Conservation (phyloP, 306 rosid genomes). For the Vigna nakashimae region DNA sequence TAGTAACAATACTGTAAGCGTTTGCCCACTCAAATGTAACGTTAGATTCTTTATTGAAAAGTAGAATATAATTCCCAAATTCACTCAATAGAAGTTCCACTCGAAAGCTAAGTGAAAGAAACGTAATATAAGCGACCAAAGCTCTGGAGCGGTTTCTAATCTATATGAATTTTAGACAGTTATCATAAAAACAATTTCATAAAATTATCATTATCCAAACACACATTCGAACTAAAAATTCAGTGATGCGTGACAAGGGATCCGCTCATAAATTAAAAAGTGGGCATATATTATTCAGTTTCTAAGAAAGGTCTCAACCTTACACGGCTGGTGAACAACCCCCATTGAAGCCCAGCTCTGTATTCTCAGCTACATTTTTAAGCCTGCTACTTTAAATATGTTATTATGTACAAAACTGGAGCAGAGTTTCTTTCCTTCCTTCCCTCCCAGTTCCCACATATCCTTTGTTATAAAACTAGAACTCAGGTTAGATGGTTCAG, state of each 20-base stretch:
- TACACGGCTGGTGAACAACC: constrained; percentile 31
- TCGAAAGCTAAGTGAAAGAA: too few relatives aligned
- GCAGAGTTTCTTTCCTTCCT: constrained; percentile 36
- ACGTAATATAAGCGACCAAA: neutral
- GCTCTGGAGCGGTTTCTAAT: neutral
- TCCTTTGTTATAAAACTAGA: constrained; percentile 47
- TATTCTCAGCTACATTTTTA: constrained; percentile 15
- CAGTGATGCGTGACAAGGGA: constrained; percentile 7
- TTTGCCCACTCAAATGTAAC: too few relatives aligned
- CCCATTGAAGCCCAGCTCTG: constrained; percentile 27
- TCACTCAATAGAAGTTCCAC: too few relatives aligned
- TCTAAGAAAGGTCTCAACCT: constrained; percentile 27
- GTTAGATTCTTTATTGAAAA: neutral
- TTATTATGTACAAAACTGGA: constrained; percentile 53
- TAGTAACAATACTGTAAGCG: too few relatives aligned
- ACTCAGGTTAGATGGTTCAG: constrained; percentile 44
- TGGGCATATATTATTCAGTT: constrained; percentile 10
- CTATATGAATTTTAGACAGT: neutral
- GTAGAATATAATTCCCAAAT: neutral
- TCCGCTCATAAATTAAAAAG: constrained; percentile 7
- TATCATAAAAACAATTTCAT: neutral
- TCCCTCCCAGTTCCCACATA: constrained; percentile 44
- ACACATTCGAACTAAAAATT: neutral
- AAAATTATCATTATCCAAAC: neutral
- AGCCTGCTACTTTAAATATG: constrained; percentile 40